Conservation (phyloP, 2,329 filamentous ascomycete genomes). For the Fusarium verticillioides region DNA sequence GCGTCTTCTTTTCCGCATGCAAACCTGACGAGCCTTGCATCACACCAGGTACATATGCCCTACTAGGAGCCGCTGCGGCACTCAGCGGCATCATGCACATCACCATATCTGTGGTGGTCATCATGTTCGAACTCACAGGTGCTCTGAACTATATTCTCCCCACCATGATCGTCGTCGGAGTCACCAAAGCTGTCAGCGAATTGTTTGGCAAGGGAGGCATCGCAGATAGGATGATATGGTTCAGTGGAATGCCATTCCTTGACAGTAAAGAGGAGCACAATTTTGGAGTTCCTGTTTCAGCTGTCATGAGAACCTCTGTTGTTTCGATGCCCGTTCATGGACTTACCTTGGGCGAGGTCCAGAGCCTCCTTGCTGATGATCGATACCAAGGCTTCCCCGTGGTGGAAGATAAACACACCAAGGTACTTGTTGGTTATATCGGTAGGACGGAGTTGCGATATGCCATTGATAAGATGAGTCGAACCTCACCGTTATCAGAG, state of each 20-base stretch:
- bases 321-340: conserved; percentile 79
- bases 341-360: conserved; percentile 79
- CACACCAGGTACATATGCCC: conserved; percentile 96
- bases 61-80: conserved; percentile 90
- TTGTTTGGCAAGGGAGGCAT: conserved; percentile 96
- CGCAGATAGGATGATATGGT: conserved; percentile 98
- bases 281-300: conserved; percentile 92
- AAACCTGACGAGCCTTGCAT: conserved; percentile 94
- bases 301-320: conserved; percentile 85
- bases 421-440: conserved; percentile 87
- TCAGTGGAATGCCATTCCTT: conserved; percentile 95
- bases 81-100: conserved; percentile 98
- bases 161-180: conserved; percentile 98
- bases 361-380: conserved; percentile 79
- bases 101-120: conserved; percentile 95
- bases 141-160: conserved; percentile 96
- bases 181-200: conserved; percentile 93
- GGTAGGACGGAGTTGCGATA: conserved; percentile 92
- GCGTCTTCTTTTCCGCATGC: conserved; percentile 88
- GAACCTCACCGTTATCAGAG: conserved; percentile 73
- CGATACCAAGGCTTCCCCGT: conserved; percentile 94
- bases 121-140: conserved; percentile 99
- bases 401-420: conserved; percentile 77
- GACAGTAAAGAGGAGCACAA: conserved; percentile 98
- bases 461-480: conserved; percentile 82